Base-by-base conservation (phyloP, 441 rosid genomes). In the Eutrema salsugineum region DNA sequence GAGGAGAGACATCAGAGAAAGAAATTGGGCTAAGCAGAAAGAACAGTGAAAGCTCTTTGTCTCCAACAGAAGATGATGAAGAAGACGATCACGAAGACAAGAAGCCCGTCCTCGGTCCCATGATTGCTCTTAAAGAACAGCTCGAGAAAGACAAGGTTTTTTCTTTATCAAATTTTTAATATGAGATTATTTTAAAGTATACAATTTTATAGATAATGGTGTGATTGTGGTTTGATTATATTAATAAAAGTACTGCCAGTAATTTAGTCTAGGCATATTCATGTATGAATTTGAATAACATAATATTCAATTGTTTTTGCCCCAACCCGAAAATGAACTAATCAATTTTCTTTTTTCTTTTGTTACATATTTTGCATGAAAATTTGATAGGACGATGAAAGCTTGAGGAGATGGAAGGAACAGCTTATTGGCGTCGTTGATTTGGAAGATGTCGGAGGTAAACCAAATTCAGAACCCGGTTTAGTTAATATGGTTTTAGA, bases 371-470 rank as follows among this genome's bases (percentile, higher is more conserved):
- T 27, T 68, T 28, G 2, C 0, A 12, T 27, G 2, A 63, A 55
- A 76, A 8, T 9, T 70, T 58, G 35, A 16, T 36, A 85, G 88
- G 86, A 85, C 39, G 88, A 85, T 64, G 88, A 83, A 71, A 83
- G 88, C 79, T 69, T 85, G 68, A 79, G 86, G 77, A 85, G 78
- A 69, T 85, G 88, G 88, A 84, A 84, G 66, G 88, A 84, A 70
- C 82, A 82, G 32, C 85, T 85, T 39, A 82, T 85, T 60, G 85
- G 88, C 10, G 74, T 79, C 9, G 88, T 85, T 64, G 88, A 85
- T 61, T 63, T 85, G 20, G 79, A 78, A 36, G 72, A 78, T 56
- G 78, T 85, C 8, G 87, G 88, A 81, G 88, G 88, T 85, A 81
- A 57, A 11, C 44, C 22, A 46, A 42, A 48, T 47, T 35, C 40